Conservation (phyloP, 2,329 filamentous ascomycete species). For the Cladosporium sp. region DNA sequence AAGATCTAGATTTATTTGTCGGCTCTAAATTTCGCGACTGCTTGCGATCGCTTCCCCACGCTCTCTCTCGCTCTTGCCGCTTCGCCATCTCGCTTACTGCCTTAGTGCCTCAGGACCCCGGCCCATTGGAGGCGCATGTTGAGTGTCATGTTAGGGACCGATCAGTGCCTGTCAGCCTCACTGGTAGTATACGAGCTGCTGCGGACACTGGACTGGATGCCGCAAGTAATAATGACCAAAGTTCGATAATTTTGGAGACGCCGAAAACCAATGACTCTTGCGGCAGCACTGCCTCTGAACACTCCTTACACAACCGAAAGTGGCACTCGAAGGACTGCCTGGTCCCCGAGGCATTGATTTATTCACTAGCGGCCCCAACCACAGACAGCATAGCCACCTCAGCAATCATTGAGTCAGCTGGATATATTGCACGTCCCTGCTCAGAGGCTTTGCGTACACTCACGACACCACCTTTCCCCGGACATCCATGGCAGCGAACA, state of each 20-base stretch:
- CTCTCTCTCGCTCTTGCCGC: background rate
- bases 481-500: slow-evolving; percentile 1
- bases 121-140: background rate
- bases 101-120: slow-evolving; percentile 4
- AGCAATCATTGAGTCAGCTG: background rate
- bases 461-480: background rate
- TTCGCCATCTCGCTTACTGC: background rate
- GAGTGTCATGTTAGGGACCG: background rate
- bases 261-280: background rate
- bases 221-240: background rate
- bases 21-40: slow-evolving; percentile 4
- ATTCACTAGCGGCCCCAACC: slow-evolving; percentile 3
- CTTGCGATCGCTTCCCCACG: slow-evolving; percentile 10
- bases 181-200: slow-evolving; percentile 1
- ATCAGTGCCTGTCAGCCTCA: background rate
- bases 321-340: slow-evolving; percentile 1
- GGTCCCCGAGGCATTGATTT: background rate
- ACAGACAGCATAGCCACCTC: background rate
- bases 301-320: background rate
- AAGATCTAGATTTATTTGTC: background rate
- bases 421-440: background rate
- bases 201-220: background rate
- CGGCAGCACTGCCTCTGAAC: slow-evolving; percentile 1
- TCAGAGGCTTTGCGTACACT: background rate
- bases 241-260: background rate